phyloP scores from a whole-genome alignment of 208 protist species.

The Leptomonas seymouri region DNA sequence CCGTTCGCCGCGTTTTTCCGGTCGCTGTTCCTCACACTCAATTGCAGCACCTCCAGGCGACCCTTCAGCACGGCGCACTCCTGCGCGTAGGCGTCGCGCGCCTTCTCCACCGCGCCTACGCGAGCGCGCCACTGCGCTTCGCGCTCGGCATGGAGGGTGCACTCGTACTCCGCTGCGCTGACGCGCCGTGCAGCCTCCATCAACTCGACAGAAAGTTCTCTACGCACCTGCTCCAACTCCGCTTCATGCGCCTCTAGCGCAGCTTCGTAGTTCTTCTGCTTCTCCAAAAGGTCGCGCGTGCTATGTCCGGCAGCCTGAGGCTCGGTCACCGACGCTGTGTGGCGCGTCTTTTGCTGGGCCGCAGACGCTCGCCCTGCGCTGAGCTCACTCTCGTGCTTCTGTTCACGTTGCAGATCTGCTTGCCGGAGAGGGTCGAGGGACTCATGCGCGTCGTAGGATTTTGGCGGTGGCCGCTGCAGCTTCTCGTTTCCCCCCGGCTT shows the following conservation, averaged over 20 bases:
- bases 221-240: neutral
- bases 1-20: neutral
- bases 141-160: neutral
- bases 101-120: neutral
- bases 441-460: neutral
- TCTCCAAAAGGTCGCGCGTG: neutral
- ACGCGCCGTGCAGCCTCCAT: slow-evolving; percentile 10
- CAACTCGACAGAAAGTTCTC: neutral
- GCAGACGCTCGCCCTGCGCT: neutral
- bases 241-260: neutral
- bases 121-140: slow-evolving; percentile 15
- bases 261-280: neutral
- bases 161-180: slow-evolving; percentile 20
- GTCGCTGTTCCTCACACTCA: neutral
- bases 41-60: slow-evolving; percentile 12
- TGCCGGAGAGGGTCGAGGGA: neutral
- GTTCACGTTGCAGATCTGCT: neutral
- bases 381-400: neutral
- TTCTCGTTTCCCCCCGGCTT: neutral
- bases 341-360: neutral
- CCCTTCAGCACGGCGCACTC: slow-evolving; percentile 16
- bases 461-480: neutral
- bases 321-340: neutral
- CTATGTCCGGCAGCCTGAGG: too few species aligned
- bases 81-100: slow-evolving; percentile 13